phyloP scores from a whole-genome alignment of 75 land plant genomes.

The Sequoia sempervirens region DNA sequence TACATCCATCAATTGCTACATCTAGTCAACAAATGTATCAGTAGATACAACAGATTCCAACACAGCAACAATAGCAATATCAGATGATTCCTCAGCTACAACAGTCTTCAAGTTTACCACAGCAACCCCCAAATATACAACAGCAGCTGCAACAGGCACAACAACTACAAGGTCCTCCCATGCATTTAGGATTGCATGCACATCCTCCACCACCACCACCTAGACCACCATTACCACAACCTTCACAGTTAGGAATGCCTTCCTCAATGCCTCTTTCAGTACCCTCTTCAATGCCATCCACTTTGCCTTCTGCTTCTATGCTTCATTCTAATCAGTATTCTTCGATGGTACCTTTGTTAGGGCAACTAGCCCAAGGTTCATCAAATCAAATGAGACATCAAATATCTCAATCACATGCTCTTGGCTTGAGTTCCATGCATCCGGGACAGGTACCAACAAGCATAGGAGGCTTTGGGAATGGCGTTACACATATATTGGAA shows the following conservation, averaged over 20 bases:
- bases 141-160: constrained; percentile 42
- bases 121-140: constrained; percentile 39
- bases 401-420: constrained; percentile 39
- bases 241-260: constrained; percentile 33
- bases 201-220: constrained; percentile 42
- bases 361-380: constrained; percentile 36
- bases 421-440: constrained; percentile 50
- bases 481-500: constrained; percentile 38
- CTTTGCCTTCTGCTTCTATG: constrained; percentile 24
- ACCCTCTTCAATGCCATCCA: constrained; percentile 36
- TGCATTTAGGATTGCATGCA: constrained; percentile 38
- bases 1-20: constrained; percentile 65
- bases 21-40: constrained; percentile 54
- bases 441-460: constrained; percentile 29
- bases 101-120: constrained; percentile 30
- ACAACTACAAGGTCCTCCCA: constrained; percentile 35
- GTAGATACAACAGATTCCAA: constrained; percentile 35
- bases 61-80: constrained; percentile 30
- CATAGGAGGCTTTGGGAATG: constrained; percentile 32
- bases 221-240: constrained; percentile 54
- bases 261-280: constrained; percentile 29
- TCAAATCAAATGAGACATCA: constrained; percentile 49
- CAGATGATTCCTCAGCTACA: constrained; percentile 27
- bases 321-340: background rate
- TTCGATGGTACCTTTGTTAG: background rate